Evolutionary conservation across 192 early-diverging fungal genomes (phyloP), one percentile per base, ranked within the genome.

Genomic region (Mortierella hygrophila): DNA sequence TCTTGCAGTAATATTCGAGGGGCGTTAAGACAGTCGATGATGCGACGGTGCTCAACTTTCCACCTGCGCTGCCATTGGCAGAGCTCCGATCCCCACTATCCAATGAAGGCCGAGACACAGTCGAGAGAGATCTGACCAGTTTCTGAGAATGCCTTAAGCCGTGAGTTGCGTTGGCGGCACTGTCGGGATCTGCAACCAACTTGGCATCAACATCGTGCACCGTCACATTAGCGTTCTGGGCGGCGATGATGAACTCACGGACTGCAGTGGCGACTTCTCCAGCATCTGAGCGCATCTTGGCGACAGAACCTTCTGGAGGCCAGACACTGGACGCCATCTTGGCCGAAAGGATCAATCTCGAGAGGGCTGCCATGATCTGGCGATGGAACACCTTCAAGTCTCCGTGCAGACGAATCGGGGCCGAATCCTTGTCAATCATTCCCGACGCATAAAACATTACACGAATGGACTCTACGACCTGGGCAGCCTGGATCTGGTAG

Each of bases 401-500:
- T 23, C 87, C 89, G 81, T 97, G 92, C 49, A 89, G 88, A 73
- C 92, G 91, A 81, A 96, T 93, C 20, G 91, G 81, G 6, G 92
- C 89, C 1, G 93, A 90, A 52, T 97, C 95, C 72, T 92, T 93
- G 37, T 93, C 93, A 4, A 94, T 89, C 1, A 94, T 92, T 23
- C 93, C 95, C 6, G 96, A 97, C 20, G 95, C 91, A 54, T 94
- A 94, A 46, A 99, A 89, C 92, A 98, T 95, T 44, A 93, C 93
- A 57, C 97, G 93, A 77, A 99, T 94, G 46, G 95, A 93, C 37
- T 94, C 89, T 6, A 98, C 94, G 10, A 97, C 83, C 11, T 80
- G 78, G 13, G 83, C 73, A 0, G 83, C 78, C 42, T 85, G 83
- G 35, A 79, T 69, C 69, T 80, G 83, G 54, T 80, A 85, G 47